Percentiles rank a stretch among this genome's conserved stretches.
Conservation (phyloP, 805 yeast genomes). For the Saturnispora serradocipensis region DNA sequence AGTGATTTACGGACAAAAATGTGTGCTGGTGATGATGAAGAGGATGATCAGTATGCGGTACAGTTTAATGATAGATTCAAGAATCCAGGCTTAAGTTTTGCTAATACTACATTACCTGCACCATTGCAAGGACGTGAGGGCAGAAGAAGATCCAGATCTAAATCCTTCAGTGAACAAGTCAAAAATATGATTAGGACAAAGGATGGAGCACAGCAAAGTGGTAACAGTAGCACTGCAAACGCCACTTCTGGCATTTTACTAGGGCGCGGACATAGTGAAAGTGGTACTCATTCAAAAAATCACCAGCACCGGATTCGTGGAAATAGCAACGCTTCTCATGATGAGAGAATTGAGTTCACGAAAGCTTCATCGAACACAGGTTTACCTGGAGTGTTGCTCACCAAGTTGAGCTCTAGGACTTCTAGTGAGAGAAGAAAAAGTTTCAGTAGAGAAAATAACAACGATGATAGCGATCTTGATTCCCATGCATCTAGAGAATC, state of each 20-base stretch:
- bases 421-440: constrained; percentile 26
- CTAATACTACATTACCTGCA: constrained; percentile 10
- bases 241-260: constrained; percentile 7
- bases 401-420: constrained; percentile 8
- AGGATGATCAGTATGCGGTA: constrained; percentile 21
- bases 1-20: constrained; percentile 24
- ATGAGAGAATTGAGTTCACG: neutral
- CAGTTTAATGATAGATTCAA: constrained; percentile 18
- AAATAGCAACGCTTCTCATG: constrained; percentile 3
- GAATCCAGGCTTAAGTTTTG: constrained; percentile 8
- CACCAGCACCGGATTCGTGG: neutral
- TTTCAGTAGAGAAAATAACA: constrained; percentile 11
- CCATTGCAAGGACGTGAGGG: constrained; percentile 7
- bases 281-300: neutral
- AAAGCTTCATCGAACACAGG: neutral
- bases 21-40: constrained; percentile 25
- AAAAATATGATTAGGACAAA: constrained; percentile 29
- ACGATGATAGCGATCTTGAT: constrained; percentile 53
- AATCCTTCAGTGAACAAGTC: constrained; percentile 36
- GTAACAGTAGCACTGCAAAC: constrained; percentile 2
- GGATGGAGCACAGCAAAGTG: constrained; percentile 18
- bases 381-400: neutral
- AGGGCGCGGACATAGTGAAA: constrained; percentile 3
- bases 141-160: constrained; percentile 23
- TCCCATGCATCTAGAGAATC: constrained; percentile 70